Conservation (phyloP, 2,329 filamentous ascomycete species). For the Epichloe sibirici region DNA sequence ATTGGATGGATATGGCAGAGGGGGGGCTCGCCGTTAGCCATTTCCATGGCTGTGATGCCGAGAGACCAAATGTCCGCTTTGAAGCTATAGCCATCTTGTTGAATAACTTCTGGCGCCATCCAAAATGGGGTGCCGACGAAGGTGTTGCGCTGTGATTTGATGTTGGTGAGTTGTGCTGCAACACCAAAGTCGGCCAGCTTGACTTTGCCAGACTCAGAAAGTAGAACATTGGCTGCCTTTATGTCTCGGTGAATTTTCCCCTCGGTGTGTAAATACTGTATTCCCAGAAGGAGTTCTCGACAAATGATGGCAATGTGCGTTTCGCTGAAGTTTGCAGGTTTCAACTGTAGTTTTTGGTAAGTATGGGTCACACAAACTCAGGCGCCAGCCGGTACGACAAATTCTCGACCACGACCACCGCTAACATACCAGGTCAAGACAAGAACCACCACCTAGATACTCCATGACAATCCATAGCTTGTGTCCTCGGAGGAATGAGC, state of each 20-base stretch:
- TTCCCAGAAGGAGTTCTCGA: slow-evolving; percentile 74
- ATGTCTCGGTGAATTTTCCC: slow-evolving; percentile 96
- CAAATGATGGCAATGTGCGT: slow-evolving; percentile 88
- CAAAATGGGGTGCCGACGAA: slow-evolving; percentile 96
- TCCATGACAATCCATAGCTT: slow-evolving; percentile 99
- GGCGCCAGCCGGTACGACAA: background rate
- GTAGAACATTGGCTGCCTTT: slow-evolving; percentile 89
- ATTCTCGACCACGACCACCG: background rate
- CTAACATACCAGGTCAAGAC: slow-evolving; percentile 67
- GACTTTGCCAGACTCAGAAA: slow-evolving; percentile 82
- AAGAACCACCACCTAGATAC: slow-evolving; percentile 88
- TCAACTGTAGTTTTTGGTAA: slow-evolving; percentile 48
- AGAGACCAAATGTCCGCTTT: slow-evolving; percentile 92
- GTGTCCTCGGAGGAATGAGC: slow-evolving; percentile 87
- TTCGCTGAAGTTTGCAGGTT: slow-evolving; percentile 81
- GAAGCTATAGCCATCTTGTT: slow-evolving; percentile 72
- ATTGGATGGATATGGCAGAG: slow-evolving; percentile 75
- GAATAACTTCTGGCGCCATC: slow-evolving; percentile 94
- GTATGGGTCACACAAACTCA: slow-evolving; percentile 6
- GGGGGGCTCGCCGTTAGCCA: slow-evolving; percentile 87
- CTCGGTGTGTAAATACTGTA: slow-evolving; percentile 87
- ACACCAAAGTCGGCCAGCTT: slow-evolving; percentile 97
- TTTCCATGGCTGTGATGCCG: slow-evolving; percentile 82
- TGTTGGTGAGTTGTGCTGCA: slow-evolving; percentile 89
- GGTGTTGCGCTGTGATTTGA: slow-evolving; percentile 93